Evolutionary conservation across 2,329 filamentous ascomycete genomes (phyloP), one percentile per base, ranked within the genome.

Genomic region (Leptographium flavum): DNA sequence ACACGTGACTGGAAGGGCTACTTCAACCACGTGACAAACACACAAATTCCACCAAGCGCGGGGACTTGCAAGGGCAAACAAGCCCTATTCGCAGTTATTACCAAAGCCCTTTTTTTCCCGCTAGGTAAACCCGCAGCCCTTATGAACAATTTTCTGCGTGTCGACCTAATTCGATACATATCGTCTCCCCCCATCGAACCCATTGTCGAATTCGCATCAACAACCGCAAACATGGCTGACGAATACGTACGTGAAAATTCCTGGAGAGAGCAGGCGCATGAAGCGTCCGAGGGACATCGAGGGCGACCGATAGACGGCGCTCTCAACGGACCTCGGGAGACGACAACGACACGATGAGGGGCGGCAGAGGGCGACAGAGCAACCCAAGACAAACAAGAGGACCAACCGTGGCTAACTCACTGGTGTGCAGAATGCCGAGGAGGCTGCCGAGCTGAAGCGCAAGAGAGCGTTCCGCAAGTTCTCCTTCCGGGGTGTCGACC

Each of bases 391-490:
- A n/a, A n/a, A n/a, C n/a, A n/a, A n/a, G n/a, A n/a, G n/a, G n/a
- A n/a, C n/a, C 11, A 28, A 13, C 7, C 35, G 22, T 19, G 21
- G 35, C 35, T 37, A 37, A 37, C 21, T 5, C 14, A 15, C 7
- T 27, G 23, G 28, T 25, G 14, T 50, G 60, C 62, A 94, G 87
- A 90, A 95, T 76, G 82, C 88, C 69, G 87, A 93, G 77, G 86
- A 92, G 79, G 90, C 90, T 73, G 90, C 87, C 68, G 92, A 95
- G 85, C 76, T 98, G 73, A 98, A 96, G 87, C 94, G 86, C 80
- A 94, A 83, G 78, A 94, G 92, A 90, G 76, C 87, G 61, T 95
- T 96, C 85, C 85, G 87, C 76, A 98, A 96, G 83, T 98, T 96
- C 70, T 92, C 88, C 60, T 98, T 95, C 86, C 86, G 92, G 68